phyloP scores from a whole-genome alignment of 192 early-diverging fungal genomes.

The Podila epigama region DNA sequence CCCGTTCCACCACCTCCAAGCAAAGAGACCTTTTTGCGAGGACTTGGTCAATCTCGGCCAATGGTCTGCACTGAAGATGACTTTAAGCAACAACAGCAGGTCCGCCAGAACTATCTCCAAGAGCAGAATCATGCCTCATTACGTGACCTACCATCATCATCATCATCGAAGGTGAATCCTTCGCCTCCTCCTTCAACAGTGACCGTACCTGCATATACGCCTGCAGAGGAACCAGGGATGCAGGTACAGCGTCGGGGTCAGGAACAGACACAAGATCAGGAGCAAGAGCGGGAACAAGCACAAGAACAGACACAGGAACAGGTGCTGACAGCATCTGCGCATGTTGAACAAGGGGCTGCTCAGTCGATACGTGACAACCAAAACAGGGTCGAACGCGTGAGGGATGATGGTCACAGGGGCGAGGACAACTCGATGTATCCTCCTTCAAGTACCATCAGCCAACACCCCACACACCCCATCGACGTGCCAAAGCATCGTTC shows the following conservation, averaged over 20 bases:
- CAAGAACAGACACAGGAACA: no score
- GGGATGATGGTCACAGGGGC: slow-evolving; percentile 2
- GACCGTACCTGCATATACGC: no score
- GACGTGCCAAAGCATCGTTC: background rate
- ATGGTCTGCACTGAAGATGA: slow-evolving; percentile 20
- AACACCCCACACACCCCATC: no score
- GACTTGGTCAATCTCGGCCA: slow-evolving; percentile 5
- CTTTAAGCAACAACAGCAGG: background rate
- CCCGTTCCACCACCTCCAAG: slow-evolving; percentile 15
- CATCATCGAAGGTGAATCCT: no score
- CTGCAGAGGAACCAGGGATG: no score
- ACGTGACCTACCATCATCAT: background rate
- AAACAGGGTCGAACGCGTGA: no score
- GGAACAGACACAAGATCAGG: no score
- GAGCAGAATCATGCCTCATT: no score
- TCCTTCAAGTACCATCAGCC: background rate
- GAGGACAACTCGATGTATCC: slow-evolving; percentile 1
- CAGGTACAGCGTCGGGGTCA: no score
- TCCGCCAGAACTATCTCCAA: background rate
- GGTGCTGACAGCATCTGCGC: no score
- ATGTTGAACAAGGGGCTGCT: background rate
- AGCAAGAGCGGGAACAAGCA: no score
- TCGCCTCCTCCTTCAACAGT: no score
- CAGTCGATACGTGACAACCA: background rate
- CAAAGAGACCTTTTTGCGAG: slow-evolving; percentile 38